These are phyloP conservation scores for Naganishia randhawae DNA, from an alignment of 768 basidiomycete genomes.

Conservation along the genomic window DNA sequence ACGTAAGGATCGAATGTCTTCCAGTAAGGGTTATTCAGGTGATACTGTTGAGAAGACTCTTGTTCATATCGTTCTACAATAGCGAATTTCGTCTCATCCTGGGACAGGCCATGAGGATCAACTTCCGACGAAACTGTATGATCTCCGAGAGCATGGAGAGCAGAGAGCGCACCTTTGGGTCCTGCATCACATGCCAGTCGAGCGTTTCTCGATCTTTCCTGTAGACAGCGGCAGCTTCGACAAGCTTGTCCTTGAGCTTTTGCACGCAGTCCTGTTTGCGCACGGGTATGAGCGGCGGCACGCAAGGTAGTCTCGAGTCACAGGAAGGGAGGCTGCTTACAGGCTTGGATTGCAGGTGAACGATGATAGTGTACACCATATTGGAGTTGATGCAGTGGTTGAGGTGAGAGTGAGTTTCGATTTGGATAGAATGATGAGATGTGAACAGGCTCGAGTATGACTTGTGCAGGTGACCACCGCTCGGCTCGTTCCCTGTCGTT, in stretches of 20 bases:
- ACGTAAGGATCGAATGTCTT: constrained; percentile 51
- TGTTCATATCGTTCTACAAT: constrained; percentile 51
- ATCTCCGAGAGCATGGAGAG: neutral
- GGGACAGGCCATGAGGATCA: neutral
- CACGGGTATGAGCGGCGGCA: neutral
- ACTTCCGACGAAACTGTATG: neutral
- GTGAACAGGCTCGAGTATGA: neutral
- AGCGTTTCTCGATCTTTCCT: constrained; percentile 50
- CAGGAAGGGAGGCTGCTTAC: constrained; percentile 33
- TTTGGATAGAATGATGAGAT: neutral
- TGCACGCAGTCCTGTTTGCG: constrained; percentile 44
- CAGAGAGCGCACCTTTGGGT: constrained; percentile 39
- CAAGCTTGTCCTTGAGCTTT: constrained; percentile 48
- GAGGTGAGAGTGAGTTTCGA: neutral
- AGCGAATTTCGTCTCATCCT: constrained; percentile 50
- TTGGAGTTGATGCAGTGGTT: constrained; percentile 9
- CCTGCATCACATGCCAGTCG: constrained; percentile 52
- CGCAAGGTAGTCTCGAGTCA: neutral
- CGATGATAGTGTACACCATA: constrained; percentile 51
- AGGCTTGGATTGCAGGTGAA: constrained; percentile 46
- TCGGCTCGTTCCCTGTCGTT: too few relatives aligned
- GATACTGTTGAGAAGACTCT: constrained; percentile 51
- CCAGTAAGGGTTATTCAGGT: constrained; percentile 44
- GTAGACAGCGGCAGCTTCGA: constrained; percentile 50
- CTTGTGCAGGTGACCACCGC: too few relatives aligned